Conservation (phyloP, 2,329 filamentous ascomycete genomes). For the Emergomyces pasteurianus region DNA sequence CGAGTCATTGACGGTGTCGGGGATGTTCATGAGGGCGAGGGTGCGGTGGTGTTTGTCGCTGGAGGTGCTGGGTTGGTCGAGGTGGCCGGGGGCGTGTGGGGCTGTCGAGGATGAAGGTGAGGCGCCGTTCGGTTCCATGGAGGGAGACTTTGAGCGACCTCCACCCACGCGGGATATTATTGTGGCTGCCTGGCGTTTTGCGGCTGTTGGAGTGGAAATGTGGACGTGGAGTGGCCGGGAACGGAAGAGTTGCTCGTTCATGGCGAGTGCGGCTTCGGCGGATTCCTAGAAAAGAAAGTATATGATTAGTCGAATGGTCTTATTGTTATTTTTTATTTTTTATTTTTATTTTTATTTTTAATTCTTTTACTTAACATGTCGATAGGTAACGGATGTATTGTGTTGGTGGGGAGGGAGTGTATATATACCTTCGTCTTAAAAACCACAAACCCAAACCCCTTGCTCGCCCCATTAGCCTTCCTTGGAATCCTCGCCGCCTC, state of each 20-base stretch:
- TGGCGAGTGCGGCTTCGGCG: conserved; percentile 50
- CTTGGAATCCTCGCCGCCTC: conserved; percentile 59
- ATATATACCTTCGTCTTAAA: conserved; percentile 50
- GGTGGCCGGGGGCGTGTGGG: conserved; percentile 20
- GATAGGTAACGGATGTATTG: no score
- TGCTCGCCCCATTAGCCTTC: conserved; percentile 54
- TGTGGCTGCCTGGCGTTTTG: conserved; percentile 34
- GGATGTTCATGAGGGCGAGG: conserved; percentile 70
- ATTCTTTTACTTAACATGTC: not conserved
- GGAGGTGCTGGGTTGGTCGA: conserved; percentile 26
- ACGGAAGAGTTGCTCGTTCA: conserved; percentile 60
- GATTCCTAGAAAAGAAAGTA: conserved; percentile 39
- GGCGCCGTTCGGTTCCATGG: conserved; percentile 10
- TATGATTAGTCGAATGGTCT: conserved; percentile 1
- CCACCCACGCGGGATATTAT: conserved; percentile 28
- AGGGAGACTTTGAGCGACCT: conserved; percentile 20
- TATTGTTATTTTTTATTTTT: conserved; percentile 2
- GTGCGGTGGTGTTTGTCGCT: conserved; percentile 50
- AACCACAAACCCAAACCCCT: conserved; percentile 69
- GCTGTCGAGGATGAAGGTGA: conserved; percentile 15
- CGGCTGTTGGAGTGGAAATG: conserved; percentile 33
- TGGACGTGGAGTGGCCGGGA: conserved; percentile 57
- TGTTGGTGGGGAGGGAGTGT: not conserved
- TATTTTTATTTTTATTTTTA: conserved; percentile 8
- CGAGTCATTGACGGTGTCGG: conserved; percentile 84